phyloP scores from a whole-genome alignment of 2,329 filamentous ascomycete species.

The Microdochium bolleyi region DNA sequence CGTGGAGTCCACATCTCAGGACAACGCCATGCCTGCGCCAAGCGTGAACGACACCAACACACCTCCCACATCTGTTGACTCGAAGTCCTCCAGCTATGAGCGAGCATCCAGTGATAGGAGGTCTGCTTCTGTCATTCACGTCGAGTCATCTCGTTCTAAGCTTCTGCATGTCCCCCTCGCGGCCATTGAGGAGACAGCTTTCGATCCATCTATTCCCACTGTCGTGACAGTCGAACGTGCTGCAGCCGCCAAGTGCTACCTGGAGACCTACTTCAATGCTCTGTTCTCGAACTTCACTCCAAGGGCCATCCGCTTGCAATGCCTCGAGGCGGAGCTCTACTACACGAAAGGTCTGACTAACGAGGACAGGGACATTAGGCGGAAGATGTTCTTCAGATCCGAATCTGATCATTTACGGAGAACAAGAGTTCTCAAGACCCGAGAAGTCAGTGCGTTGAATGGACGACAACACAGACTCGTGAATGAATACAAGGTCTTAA shows the following conservation, averaged over 20 bases:
- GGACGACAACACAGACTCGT: constrained; percentile 39
- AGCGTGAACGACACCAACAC: constrained; percentile 14
- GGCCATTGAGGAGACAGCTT: constrained; percentile 24
- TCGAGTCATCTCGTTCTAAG: constrained; percentile 5
- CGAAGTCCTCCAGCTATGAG: constrained; percentile 26
- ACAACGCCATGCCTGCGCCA: not conserved
- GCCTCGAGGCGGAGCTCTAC: constrained; percentile 58
- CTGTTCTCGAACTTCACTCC: constrained; percentile 49
- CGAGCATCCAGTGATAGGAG: constrained; percentile 18
- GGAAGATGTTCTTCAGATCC: constrained; percentile 51
- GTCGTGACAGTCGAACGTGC: constrained; percentile 65
- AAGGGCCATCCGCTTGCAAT: constrained; percentile 51
- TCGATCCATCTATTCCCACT: constrained; percentile 20
- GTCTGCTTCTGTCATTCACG: constrained; percentile 15
- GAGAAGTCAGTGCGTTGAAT: constrained; percentile 32
- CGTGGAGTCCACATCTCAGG: not conserved
- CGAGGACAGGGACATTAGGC: constrained; percentile 44
- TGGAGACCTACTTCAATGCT: constrained; percentile 80
- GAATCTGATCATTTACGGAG: constrained; percentile 74
- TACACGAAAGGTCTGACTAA: constrained; percentile 40
- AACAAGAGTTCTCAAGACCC: constrained; percentile 59
- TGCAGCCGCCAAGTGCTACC: constrained; percentile 73
- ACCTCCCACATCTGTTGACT: constrained; percentile 30
- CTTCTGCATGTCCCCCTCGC: constrained; percentile 6
- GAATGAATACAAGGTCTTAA: constrained; percentile 71